phyloP scores from a whole-genome alignment of 2,329 filamentous ascomycete species.

The Clathrospora elynae region DNA sequence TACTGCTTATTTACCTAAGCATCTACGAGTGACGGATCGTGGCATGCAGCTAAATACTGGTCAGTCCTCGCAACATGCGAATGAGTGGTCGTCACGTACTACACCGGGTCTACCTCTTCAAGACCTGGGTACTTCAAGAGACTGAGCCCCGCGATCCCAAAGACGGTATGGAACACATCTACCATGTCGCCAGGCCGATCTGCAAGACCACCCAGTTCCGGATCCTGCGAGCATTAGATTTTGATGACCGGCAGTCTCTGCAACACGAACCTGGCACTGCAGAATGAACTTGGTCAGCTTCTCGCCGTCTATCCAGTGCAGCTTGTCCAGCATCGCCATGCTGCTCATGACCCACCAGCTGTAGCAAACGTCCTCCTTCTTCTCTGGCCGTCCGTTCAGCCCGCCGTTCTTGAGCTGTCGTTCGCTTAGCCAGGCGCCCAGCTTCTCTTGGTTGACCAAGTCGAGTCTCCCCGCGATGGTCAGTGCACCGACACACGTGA shows the following conservation, averaged over 20 bases:
- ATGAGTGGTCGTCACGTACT: conserved; percentile 60
- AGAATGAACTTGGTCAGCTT: conserved; percentile 84
- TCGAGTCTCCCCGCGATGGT: conserved; percentile 83
- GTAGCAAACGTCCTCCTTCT: conserved; percentile 96
- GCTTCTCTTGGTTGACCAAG: conserved; percentile 77
- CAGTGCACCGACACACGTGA: conserved; percentile 87
- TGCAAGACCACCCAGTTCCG: conserved; percentile 80
- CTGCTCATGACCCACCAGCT: conserved; percentile 98
- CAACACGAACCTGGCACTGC: conserved; percentile 69
- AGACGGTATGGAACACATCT: conserved; percentile 94
- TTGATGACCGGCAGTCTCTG: background rate
- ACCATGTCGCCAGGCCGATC: conserved; percentile 94
- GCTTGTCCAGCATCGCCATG: conserved; percentile 81
- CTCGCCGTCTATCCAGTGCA: conserved; percentile 90
- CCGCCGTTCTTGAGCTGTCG: conserved; percentile 86
- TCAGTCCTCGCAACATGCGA: conserved; percentile 10
- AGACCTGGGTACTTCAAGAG: conserved; percentile 78
- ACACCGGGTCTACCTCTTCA: conserved; percentile 82
- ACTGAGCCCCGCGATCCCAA: conserved; percentile 86
- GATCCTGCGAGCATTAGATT: conserved; percentile 59
- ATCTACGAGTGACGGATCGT: conserved; percentile 43
- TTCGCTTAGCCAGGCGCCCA: conserved; percentile 91
- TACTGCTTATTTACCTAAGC: conserved; percentile 34
- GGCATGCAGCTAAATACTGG: conserved; percentile 47
- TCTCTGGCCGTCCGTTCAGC: conserved; percentile 92